These are phyloP conservation scores for Pisolithus thermaeus DNA, from an alignment of 1,284 basidiomycete species.

Conservation along the genomic window DNA sequence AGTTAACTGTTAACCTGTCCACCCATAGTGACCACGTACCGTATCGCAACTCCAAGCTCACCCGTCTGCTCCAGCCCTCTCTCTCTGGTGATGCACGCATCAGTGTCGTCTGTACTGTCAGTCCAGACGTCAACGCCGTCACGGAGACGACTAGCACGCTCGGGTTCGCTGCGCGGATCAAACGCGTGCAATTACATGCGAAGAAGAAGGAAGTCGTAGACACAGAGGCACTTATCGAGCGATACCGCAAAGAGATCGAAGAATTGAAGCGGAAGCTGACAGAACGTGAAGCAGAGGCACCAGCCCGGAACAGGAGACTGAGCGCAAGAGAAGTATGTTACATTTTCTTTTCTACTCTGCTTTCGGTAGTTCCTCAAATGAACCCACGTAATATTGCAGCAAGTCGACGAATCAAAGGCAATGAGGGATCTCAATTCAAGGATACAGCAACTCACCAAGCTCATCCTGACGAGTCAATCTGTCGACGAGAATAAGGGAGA, in stretches of 20 bases:
- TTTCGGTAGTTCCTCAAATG: not conserved
- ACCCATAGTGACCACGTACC: slow-evolving; percentile 76
- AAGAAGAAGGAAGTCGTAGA: slow-evolving; percentile 92
- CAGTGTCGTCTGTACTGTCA: slow-evolving; percentile 94
- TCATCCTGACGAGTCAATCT: slow-evolving; percentile 81
- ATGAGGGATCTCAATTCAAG: slow-evolving; percentile 77
- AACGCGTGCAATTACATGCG: slow-evolving; percentile 80
- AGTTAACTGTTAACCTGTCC: slow-evolving; percentile 2
- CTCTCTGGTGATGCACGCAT: slow-evolving; percentile 93
- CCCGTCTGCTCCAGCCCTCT: slow-evolving; percentile 91
- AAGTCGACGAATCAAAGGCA: slow-evolving; percentile 73
- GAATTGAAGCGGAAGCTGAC: slow-evolving; percentile 67
- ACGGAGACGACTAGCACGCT: slow-evolving; percentile 81
- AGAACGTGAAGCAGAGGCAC: slow-evolving; percentile 58
- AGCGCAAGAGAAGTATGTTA: slow-evolving; percentile 61
- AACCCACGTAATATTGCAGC: slow-evolving; percentile 35
- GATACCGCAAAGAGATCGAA: slow-evolving; percentile 88
- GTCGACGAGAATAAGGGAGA: slow-evolving; percentile 64
- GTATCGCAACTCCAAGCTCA: slow-evolving; percentile 93
- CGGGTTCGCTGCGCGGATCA: slow-evolving; percentile 85
- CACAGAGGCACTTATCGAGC: slow-evolving; percentile 86
- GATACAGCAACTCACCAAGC: slow-evolving; percentile 79
- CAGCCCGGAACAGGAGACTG: slow-evolving; percentile 50
- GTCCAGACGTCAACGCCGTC: slow-evolving; percentile 71
- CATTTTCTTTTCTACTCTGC: not conserved